Evolutionary conservation across 2,329 filamentous ascomycete species (phyloP).

Genomic region (Balansia obtecta): DNA sequence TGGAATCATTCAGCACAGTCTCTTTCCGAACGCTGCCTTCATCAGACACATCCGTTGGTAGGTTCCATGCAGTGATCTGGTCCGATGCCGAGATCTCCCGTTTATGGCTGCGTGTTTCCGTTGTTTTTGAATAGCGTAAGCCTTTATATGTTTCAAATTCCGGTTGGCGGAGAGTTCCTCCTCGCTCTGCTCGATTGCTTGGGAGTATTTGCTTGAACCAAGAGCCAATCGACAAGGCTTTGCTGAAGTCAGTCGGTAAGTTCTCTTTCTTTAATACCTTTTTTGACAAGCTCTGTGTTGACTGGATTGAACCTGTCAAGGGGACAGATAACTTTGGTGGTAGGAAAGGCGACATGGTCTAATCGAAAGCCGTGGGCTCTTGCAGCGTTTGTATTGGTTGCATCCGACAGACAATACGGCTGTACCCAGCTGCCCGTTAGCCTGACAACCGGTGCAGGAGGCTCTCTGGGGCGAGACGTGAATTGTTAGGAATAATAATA

Average conservation of each 20-base stretch:
- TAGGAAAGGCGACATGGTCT: slow-evolving; percentile 13
- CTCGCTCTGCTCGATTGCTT: slow-evolving; percentile 35
- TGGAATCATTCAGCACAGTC: not conserved
- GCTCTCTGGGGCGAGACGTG: not conserved
- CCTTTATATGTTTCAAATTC: slow-evolving; percentile 17
- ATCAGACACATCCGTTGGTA: slow-evolving; percentile 16
- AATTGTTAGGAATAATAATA: not conserved
- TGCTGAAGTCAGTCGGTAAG: slow-evolving; percentile 1
- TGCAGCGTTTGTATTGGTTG: not conserved
- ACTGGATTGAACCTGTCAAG: slow-evolving; percentile 8
- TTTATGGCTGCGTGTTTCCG: slow-evolving; percentile 7
- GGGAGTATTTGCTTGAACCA: slow-evolving; percentile 35
- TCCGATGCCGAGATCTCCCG: slow-evolving; percentile 17
- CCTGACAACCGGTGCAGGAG: not conserved
- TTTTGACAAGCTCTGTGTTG: not conserved
- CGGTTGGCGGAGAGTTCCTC: slow-evolving; percentile 30
- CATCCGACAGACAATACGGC: not conserved
- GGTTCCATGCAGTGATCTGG: slow-evolving; percentile 23
- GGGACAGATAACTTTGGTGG: slow-evolving; percentile 9
- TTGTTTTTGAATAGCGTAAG: not conserved
- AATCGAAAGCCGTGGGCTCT: not conserved
- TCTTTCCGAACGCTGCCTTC: not conserved
- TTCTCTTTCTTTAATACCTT: not conserved
- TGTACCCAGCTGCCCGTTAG: not conserved
- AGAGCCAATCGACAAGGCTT: slow-evolving; percentile 19